Conservation (phyloP, 192 early-diverging fungal genomes). For the Podila clonocystis region DNA sequence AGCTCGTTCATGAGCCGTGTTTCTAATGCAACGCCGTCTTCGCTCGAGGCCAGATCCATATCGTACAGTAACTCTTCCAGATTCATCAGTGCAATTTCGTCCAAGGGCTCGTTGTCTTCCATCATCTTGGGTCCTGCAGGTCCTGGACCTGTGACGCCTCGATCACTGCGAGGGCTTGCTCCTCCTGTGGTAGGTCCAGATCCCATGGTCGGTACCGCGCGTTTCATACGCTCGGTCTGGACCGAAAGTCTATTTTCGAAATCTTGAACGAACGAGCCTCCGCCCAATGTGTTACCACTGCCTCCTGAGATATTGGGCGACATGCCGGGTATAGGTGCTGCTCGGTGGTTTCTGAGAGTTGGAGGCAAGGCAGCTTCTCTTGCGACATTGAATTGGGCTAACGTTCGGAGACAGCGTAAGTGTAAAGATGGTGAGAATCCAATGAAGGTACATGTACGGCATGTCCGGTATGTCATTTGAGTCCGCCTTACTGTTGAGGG, state of each 20-base stretch:
- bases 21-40: constrained; percentile 90
- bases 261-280: constrained; percentile 46
- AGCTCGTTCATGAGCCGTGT: constrained; percentile 85
- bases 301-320: not conserved
- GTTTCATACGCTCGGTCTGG: constrained; percentile 48
- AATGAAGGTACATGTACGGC: too few species aligned
- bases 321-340: constrained; percentile 31
- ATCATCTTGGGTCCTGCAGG: constrained; percentile 23
- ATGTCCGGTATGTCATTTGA: not conserved
- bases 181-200: constrained; percentile 13
- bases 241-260: constrained; percentile 42
- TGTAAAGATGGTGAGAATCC: not conserved
- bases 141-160: not conserved
- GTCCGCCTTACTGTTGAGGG: constrained; percentile 44
- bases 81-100: constrained; percentile 78
- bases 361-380: constrained; percentile 15
- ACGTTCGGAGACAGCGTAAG: not conserved
- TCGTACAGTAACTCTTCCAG: constrained; percentile 81
- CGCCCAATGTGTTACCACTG: constrained; percentile 5
- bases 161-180: constrained; percentile 13
- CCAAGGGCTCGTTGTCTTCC: constrained; percentile 41
- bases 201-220: constrained; percentile 17
- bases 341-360: constrained; percentile 7
- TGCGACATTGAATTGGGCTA: constrained; percentile 43
- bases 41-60: constrained; percentile 90